Percentiles rank a stretch among this genome's conserved stretches.
phyloP scores from a whole-genome alignment of 768 basidiomycete species.

The Kwoniella bestiolae region DNA sequence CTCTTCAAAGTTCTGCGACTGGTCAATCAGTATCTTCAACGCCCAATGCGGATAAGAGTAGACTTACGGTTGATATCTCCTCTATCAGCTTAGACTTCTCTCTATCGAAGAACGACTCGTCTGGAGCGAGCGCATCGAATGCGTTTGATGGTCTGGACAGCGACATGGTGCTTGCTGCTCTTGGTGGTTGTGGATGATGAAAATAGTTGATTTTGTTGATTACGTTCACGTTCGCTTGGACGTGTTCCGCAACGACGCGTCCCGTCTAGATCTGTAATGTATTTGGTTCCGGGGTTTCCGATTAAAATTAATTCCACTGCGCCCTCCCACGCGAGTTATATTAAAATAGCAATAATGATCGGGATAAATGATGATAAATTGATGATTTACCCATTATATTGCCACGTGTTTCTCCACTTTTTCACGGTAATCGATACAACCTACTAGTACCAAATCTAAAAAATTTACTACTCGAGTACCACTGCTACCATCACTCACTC shows the following conservation, averaged over 20 bases:
- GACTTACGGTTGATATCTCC: constrained; percentile 51
- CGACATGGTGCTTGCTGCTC: constrained; percentile 12
- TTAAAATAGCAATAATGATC: constrained; percentile 8
- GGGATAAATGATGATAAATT: constrained; percentile 9
- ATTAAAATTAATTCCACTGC: not conserved
- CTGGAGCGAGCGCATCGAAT: constrained; percentile 17
- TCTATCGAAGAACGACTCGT: constrained; percentile 49
- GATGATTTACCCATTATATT: not conserved
- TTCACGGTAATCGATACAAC: not conserved
- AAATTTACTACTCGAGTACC: not conserved
- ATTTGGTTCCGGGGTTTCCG: not conserved
- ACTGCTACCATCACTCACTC: not conserved
- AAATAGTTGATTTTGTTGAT: not conserved
- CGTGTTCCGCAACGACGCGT: not conserved
- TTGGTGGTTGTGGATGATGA: not conserved
- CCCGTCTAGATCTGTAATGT: not conserved
- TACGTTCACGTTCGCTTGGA: not conserved
- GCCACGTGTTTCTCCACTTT: not conserved
- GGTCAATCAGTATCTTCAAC: not conserved
- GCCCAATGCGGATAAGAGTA: too few relatives aligned
- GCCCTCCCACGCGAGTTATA: not conserved
- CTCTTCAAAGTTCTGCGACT: constrained; percentile 87
- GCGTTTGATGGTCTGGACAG: constrained; percentile 21
- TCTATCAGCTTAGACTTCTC: constrained; percentile 51
- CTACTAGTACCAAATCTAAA: not conserved